These are phyloP conservation scores for Raffaelea arxii DNA, from an alignment of 2,329 filamentous ascomycete species.

Conservation along the genomic window DNA sequence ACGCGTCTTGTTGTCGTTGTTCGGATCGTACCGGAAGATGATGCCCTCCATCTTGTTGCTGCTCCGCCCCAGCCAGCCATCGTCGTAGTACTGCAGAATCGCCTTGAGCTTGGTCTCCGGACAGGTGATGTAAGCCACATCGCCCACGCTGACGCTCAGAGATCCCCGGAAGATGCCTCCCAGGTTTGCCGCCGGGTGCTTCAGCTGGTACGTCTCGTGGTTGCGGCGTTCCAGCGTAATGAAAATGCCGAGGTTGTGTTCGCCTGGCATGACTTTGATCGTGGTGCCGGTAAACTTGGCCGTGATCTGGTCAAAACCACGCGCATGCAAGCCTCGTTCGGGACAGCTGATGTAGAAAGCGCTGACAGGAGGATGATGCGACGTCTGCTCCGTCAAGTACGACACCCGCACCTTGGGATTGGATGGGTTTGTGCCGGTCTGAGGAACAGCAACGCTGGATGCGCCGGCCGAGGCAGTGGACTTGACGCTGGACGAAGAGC, in stretches of 20 bases:
- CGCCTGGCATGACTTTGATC: slow-evolving; percentile 80
- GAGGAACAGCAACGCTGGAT: slow-evolving; percentile 40
- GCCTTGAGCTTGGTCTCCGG: slow-evolving; percentile 84
- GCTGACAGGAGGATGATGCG: slow-evolving; percentile 93
- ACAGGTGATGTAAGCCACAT: slow-evolving; percentile 81
- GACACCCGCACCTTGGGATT: slow-evolving; percentile 64
- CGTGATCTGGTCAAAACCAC: slow-evolving; percentile 90
- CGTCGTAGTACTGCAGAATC: slow-evolving; percentile 86
- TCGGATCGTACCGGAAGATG: slow-evolving; percentile 81
- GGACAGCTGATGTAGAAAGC: slow-evolving; percentile 92
- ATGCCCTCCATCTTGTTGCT: slow-evolving; percentile 90
- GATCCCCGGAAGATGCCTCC: slow-evolving; percentile 80
- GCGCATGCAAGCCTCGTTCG: slow-evolving; percentile 76
- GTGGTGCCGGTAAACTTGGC: slow-evolving; percentile 97
- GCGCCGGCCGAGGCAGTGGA: slow-evolving; percentile 26
- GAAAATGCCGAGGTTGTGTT: slow-evolving; percentile 94
- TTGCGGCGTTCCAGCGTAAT: slow-evolving; percentile 71
- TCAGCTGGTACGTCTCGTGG: slow-evolving; percentile 89
- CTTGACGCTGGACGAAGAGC: slow-evolving; percentile 38
- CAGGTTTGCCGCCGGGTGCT: slow-evolving; percentile 86
- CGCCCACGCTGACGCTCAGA: slow-evolving; percentile 83
- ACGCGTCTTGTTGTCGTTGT: slow-evolving; percentile 68
- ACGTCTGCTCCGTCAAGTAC: slow-evolving; percentile 95
- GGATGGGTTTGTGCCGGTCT: slow-evolving; percentile 29
- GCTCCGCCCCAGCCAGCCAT: slow-evolving; percentile 85